Base-by-base conservation (phyloP, 345 rosid genomes). In the Cardamine occulta region DNA sequence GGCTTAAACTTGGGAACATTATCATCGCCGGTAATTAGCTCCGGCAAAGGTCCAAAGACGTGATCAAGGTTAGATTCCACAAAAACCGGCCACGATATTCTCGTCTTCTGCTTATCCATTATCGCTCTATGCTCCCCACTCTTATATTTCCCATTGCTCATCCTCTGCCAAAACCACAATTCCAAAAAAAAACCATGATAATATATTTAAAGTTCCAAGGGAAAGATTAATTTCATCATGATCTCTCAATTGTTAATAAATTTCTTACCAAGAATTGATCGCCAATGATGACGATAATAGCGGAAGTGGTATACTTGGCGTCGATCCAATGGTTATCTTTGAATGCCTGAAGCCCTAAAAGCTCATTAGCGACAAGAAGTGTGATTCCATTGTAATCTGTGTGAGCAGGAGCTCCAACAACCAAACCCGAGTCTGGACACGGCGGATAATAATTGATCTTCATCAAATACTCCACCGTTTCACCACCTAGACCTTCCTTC, bases 11-110 rank as follows among this genome's bases (percentile, higher is more conserved):
- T 84, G 0, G 91, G 75, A 11, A 84, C 84, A 42, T 57, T 75
- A 3, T 80, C 76, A 0, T 68, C 51, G 63, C 74, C 75, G 13
- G 60, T 5, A 4, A 81, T 67, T 11, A 90, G 86, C 73, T 84
- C 83, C 2, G 87, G 80, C 49, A 85, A 80, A 7, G 92, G 95
- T 3, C 90, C 89, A 0, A 89, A 78, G 9, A 61, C 86, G 29
- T 68, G 65, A 23, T 91, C 93, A 10, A 45, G 37, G 2, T 87
- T 91, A 1, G 98, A 88, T 76, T 91, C 92, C 75, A 84, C 54
- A 77, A 91, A 89, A 6, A 93, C 86, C 0, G 96, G 96, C 98
- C 93, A 93, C 1, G 98, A 89, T 89, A 93, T 86, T 76, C 97
- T 87, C 3, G 86, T 76, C 77, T 74, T 84, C 15, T 87, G 85